Conservation (phyloP, 805 yeast genomes). For the Candida wancherniae region DNA sequence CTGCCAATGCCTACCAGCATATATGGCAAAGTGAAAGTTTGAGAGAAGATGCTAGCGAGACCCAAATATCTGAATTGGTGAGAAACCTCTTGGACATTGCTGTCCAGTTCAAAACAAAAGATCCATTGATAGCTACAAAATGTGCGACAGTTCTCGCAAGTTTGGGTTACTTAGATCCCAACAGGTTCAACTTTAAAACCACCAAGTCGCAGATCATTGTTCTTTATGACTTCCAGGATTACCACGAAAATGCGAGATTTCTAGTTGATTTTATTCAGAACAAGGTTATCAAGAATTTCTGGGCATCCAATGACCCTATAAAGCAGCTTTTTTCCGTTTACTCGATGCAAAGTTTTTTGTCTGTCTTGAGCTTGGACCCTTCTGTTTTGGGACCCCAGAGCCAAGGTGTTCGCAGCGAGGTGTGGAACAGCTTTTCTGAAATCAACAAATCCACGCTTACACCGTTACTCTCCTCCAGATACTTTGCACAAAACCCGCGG, state of each 20-base stretch:
- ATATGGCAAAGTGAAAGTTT: constrained; percentile 42
- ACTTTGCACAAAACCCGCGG: constrained; percentile 53
- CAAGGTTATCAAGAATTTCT: constrained; percentile 74
- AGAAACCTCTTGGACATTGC: constrained; percentile 54
- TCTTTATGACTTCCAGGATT: constrained; percentile 58
- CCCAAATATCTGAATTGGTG: constrained; percentile 41
- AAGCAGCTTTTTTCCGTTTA: constrained; percentile 79
- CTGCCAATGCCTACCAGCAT: constrained; percentile 46
- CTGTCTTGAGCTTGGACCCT: constrained; percentile 48
- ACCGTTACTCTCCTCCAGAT: constrained; percentile 72
- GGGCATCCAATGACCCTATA: constrained; percentile 86
- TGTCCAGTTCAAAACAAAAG: constrained; percentile 47
- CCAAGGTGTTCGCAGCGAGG: constrained; percentile 18
- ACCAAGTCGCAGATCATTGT: constrained; percentile 44
- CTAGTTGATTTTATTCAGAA: constrained; percentile 60
- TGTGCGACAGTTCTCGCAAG: constrained; percentile 69
- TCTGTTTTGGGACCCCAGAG: constrained; percentile 17
- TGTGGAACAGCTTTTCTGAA: constrained; percentile 64
- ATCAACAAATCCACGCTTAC: constrained; percentile 66
- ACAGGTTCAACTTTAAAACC: constrained; percentile 44
- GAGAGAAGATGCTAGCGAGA: constrained; percentile 26
- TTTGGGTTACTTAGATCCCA: constrained; percentile 72
- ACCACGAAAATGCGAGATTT: constrained; percentile 59
- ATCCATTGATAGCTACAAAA: constrained; percentile 47
- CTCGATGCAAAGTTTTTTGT: constrained; percentile 82